phyloP scores from a whole-genome alignment of 2,329 filamentous ascomycete species.

The Cladophialophora chaetospira region DNA sequence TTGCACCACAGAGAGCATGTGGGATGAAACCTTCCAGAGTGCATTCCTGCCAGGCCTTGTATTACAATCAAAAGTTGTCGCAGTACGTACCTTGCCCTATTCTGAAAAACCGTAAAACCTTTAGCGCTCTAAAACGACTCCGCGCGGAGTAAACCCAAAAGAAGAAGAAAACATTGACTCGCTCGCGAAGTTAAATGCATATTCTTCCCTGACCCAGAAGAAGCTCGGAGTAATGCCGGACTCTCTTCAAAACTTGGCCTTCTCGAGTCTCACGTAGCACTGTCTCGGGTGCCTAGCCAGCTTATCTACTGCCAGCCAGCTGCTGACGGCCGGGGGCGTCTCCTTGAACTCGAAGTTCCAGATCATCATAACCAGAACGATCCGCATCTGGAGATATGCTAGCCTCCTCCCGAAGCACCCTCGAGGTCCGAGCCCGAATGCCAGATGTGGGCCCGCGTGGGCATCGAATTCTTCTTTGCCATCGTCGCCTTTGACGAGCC shows the following conservation, averaged over 20 bases:
- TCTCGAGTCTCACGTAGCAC: constrained; percentile 19
- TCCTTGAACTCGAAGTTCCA: constrained; percentile 45
- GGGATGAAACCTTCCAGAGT: too few relatives aligned
- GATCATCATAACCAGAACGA: constrained; percentile 41
- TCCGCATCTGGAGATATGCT: constrained; percentile 42
- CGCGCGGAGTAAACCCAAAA: too few relatives aligned
- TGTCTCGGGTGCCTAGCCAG: constrained; percentile 3
- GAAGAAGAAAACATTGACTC: too few relatives aligned
- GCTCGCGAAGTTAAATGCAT: too few relatives aligned
- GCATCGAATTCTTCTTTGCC: constrained; percentile 39
- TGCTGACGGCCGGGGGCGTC: constrained; percentile 30
- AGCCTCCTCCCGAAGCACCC: constrained; percentile 44
- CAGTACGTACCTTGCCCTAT: too few relatives aligned
- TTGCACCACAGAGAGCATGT: too few relatives aligned
- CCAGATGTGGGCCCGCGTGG: constrained; percentile 38
- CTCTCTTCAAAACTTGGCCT: neutral
- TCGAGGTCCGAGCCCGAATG: constrained; percentile 42
- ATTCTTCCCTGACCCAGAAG: too few relatives aligned
- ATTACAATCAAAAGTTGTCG: too few relatives aligned
- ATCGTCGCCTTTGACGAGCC: constrained; percentile 38
- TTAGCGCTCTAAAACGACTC: too few relatives aligned
- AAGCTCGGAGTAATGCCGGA: too few relatives aligned
- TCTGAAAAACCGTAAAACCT: too few relatives aligned
- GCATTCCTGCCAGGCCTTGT: too few relatives aligned
- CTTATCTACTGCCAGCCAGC: constrained; percentile 1